These are phyloP conservation scores for Macrolepiota fuliginosa DNA, from an alignment of 768 basidiomycete genomes.

Conservation along the genomic window DNA sequence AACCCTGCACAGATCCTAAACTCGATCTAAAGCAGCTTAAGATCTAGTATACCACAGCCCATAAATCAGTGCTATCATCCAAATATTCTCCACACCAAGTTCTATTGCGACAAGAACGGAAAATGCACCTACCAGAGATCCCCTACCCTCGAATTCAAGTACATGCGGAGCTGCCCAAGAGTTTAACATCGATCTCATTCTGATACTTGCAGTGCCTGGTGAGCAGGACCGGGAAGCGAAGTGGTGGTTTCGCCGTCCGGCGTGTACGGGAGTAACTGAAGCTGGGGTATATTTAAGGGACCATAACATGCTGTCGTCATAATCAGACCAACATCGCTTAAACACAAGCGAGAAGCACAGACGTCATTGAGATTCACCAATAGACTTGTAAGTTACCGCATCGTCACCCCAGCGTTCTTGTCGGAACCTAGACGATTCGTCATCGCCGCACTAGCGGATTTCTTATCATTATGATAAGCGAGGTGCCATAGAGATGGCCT, in stretches of 20 bases:
- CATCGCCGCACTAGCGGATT: constrained; percentile 3
- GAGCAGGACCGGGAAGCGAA: constrained; percentile 1
- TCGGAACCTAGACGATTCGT: constrained; percentile 7
- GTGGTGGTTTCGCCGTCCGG: neutral
- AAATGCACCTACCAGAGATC: neutral
- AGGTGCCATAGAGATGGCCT: neutral
- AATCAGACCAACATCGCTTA: constrained; percentile 9
- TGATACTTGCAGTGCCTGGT: neutral
- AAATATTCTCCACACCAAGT: neutral
- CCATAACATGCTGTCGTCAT: neutral
- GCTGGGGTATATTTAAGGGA: constrained; percentile 1
- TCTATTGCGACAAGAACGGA: neutral
- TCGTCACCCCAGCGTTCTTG: constrained; percentile 3
- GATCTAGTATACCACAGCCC: neutral
- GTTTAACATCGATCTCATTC: neutral
- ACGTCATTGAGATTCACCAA: neutral
- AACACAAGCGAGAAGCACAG: constrained; percentile 5
- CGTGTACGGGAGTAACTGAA: constrained; percentile 5
- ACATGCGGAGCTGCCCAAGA: neutral
- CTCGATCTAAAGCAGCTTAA: constrained; percentile 12
- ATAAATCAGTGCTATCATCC: neutral
- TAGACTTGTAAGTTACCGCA: neutral
- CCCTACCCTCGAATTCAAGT: neutral
- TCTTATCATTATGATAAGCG: constrained; percentile 4
- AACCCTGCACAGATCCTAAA: constrained; percentile 6